phyloP scores from a whole-genome alignment of 257 asterid genomes.

The Fraxinus anomala region DNA sequence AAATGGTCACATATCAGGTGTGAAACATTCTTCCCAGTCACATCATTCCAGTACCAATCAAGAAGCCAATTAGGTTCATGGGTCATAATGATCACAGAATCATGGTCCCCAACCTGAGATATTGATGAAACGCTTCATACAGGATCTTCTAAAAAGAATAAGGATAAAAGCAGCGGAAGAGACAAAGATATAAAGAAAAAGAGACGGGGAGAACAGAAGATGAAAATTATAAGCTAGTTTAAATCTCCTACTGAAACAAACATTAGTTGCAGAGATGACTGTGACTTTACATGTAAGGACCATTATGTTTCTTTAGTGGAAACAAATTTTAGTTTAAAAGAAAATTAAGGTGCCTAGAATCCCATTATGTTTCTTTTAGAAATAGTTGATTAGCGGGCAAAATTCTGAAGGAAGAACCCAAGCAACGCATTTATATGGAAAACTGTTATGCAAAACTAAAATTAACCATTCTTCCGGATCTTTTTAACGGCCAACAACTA shows the following conservation, averaged over 20 bases:
- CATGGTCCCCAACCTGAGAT: constrained; percentile 70
- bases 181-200: background rate
- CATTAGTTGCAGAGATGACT: constrained; percentile 9
- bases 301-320: background rate
- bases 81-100: constrained; percentile 93
- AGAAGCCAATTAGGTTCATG: constrained; percentile 98
- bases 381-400: background rate
- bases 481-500: background rate
- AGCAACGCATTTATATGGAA: background rate
- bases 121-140: background rate
- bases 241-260: constrained; percentile 1
- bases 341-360: background rate
- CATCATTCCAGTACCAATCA: constrained; percentile 86
- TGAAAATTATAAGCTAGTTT: background rate
- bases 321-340: background rate
- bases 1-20: constrained; percentile 82
- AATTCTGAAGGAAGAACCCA: background rate
- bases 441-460: background rate
- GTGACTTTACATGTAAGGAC: background rate
- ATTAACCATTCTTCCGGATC: background rate
- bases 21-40: constrained; percentile 74
- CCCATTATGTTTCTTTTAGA: background rate
- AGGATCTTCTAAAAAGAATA: constrained; percentile 2
- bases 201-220: background rate
- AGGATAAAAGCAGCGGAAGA: background rate